Evolutionary conservation across 495 filamentous ascomycete species (phyloP), one percentile per base, ranked within the genome.

Genomic region (Xylaria longipes): DNA sequence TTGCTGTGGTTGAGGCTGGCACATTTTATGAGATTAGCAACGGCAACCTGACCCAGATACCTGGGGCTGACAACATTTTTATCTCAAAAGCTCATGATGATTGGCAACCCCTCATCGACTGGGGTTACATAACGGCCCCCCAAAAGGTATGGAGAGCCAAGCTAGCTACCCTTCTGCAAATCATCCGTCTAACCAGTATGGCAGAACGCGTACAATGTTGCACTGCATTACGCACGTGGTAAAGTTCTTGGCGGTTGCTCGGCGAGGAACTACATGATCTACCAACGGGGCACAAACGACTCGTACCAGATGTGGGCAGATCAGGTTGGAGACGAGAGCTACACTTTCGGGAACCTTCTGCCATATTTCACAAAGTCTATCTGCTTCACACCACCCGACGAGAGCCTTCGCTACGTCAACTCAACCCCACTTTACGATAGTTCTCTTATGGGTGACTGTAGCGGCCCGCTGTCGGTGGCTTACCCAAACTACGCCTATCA

Each of bases 401-500:
- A 54, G 7, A 27, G 22, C n/a, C 20, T 54, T 8, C 20, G 48
- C 1, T 27, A 22, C 6, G 7, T 3, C 20, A 54, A 54, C 22
- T 22, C 48, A 27, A 54, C 48, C 20, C 48, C 20, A 27, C 74
- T 75, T 82, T 76, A 74, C 84, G 60, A 79, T 46, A 9, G 2
- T 9, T 12, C 43, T 14, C 2, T 14, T 14, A 14, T 12, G 43
- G 43, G 43, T 20, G 12, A 46, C 12, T 37, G 35, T 37, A 82
- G 81, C 0, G 84, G 84, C 0, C 88, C 88, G 0, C 73, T 92
- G 11, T 72, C 84, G 8, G 85, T 90, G 0, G 81, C 85, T 0
- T 89, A 84, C 71, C 15, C 87, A 3, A 85, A 87, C 67, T 88
- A 82, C 43, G 85, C 80, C 1, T 70, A 80, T 58, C 68, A 86